These are phyloP conservation scores for Cicer cuneatum DNA, from an alignment of 306 rosid species.

Conservation along the genomic window DNA sequence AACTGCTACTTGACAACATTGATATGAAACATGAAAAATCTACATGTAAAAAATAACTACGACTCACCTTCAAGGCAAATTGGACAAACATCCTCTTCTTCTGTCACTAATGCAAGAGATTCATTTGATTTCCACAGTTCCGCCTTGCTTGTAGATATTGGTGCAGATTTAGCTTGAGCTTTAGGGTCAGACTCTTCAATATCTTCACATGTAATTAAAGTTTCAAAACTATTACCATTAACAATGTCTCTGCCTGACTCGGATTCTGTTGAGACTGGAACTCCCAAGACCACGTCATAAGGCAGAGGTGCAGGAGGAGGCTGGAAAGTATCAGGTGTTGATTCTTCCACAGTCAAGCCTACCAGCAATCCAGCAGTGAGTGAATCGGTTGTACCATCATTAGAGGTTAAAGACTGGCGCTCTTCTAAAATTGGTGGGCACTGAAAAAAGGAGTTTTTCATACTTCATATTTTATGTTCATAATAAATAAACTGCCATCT, in stretches of 20 bases:
- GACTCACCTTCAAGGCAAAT: constrained; percentile 84
- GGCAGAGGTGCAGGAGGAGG: constrained; percentile 87
- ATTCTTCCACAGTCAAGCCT: constrained; percentile 57
- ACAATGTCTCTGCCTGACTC: constrained; percentile 60
- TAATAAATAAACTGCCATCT: constrained; percentile 3
- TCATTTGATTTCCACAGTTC: constrained; percentile 55
- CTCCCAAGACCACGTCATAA: constrained; percentile 67
- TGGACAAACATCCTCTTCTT: constrained; percentile 86
- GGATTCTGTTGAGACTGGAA: constrained; percentile 57
- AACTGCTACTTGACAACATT: background rate
- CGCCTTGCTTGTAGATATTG: constrained; percentile 52
- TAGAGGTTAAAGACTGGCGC: constrained; percentile 57
- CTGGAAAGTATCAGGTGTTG: constrained; percentile 76
- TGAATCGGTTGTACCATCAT: constrained; percentile 49
- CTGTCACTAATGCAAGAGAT: constrained; percentile 43
- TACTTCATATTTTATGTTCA: constrained; percentile 15
- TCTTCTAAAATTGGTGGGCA: constrained; percentile 69
- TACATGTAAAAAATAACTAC: constrained; percentile 8
- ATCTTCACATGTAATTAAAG: constrained; percentile 59
- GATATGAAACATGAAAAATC: constrained; percentile 25
- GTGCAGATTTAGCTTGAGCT: constrained; percentile 54
- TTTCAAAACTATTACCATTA: constrained; percentile 62
- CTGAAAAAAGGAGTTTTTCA: constrained; percentile 55
- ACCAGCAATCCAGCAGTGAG: constrained; percentile 63
- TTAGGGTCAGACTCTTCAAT: constrained; percentile 61